A percentile compares a stretch with the other conserved stretches of the same genome.
These are phyloP conservation scores for Aureobasidium subglaciale DNA, from an alignment of 2,329 filamentous ascomycete species.

Conservation along the genomic window DNA sequence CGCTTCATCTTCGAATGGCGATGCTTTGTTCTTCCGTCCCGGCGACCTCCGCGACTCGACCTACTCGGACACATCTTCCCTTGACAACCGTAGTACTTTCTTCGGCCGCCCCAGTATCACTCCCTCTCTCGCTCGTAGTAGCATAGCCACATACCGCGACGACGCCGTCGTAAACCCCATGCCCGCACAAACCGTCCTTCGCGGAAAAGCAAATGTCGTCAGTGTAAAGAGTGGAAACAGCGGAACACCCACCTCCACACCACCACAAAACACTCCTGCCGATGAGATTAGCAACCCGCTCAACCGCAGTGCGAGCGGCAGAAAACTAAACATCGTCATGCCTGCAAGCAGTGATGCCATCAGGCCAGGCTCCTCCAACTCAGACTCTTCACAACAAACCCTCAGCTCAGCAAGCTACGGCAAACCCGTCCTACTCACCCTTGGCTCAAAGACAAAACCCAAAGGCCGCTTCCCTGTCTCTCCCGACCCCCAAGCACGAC, in stretches of 20 bases:
- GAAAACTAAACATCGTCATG: constrained; percentile 32
- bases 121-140: constrained; percentile 43
- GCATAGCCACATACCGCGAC: constrained; percentile 85
- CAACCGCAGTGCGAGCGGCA: constrained; percentile 17
- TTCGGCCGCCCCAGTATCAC: constrained; percentile 42
- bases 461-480: constrained; percentile 27
- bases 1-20: constrained; percentile 45
- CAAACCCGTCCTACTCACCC: constrained; percentile 40
- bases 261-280: constrained; percentile 28
- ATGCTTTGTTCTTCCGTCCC: constrained; percentile 90
- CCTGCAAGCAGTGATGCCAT: constrained; percentile 27
- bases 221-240: constrained; percentile 71
- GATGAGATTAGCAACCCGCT: constrained; percentile 45
- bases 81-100: constrained; percentile 37
- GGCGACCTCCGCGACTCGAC: constrained; percentile 85
- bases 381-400: constrained; percentile 27
- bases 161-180: constrained; percentile 73
- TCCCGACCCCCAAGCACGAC: constrained; percentile 21
- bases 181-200: constrained; percentile 77
- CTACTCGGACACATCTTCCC: constrained; percentile 65
- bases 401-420: constrained; percentile 34
- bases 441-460: constrained; percentile 29
- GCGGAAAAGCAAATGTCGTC: constrained; percentile 85
- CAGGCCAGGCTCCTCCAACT: constrained; percentile 18
- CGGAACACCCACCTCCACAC: constrained; percentile 42